A percentile compares a stretch with the other conserved stretches of the same genome.
These are phyloP conservation scores for Lophiotrema nucula DNA, from an alignment of 495 filamentous ascomycete genomes.

Conservation along the genomic window DNA sequence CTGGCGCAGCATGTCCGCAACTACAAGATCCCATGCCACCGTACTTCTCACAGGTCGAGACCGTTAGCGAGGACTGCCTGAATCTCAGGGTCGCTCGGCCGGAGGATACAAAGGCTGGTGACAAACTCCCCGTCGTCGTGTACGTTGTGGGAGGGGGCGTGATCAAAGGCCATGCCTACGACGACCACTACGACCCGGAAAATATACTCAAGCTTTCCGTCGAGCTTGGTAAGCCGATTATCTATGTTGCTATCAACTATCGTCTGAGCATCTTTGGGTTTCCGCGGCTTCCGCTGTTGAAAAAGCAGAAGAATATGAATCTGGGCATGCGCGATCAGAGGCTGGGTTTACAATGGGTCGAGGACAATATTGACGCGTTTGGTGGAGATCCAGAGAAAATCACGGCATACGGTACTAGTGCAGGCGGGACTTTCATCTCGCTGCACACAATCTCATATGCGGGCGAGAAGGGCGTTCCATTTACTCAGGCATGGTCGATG, in stretches of 20 bases:
- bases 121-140: conserved; percentile 8
- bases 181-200: conserved; percentile 9
- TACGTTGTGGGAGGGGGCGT: conserved; percentile 10
- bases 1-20: conserved; percentile 13
- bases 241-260: conserved; percentile 40
- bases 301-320: conserved; percentile 31
- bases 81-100: conserved; percentile 13
- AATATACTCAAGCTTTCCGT: conserved; percentile 1
- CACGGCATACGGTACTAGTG: conserved; percentile 14
- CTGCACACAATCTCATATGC: conserved; percentile 13
- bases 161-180: conserved; percentile 14
- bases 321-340: conserved; percentile 40
- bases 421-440: conserved; percentile 10
- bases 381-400: conserved; percentile 9
- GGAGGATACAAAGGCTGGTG: neutral
- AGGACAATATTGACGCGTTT: conserved; percentile 17
- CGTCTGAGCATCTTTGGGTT: conserved; percentile 38
- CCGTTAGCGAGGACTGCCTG: conserved; percentile 21
- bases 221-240: conserved; percentile 31
- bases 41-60: neutral
- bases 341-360: conserved; percentile 14
- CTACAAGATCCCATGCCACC: conserved; percentile 7
- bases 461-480: conserved; percentile 14
- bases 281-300: neutral
- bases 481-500: conserved; percentile 42